Evolutionary conservation across 1,139 yeast genomes (phyloP).

Genomic region (Yamadazyma triangularis): DNA sequence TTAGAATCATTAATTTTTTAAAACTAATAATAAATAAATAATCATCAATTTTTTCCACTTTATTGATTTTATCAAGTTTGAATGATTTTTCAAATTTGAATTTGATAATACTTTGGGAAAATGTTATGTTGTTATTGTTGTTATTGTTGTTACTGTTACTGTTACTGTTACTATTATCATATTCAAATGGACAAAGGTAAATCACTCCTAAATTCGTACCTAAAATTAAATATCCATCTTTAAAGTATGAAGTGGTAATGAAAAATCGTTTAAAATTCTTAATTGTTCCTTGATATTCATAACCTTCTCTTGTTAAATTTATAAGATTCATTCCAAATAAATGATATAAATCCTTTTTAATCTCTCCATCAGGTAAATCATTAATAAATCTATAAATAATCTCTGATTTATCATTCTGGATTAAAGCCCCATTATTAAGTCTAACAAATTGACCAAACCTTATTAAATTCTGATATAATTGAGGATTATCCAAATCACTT

Average conservation of each 20-base stretch:
- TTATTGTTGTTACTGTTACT: not conserved
- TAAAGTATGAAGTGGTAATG: slow-evolving; percentile 12
- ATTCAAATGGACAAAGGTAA: slow-evolving; percentile 7
- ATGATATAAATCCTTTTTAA: slow-evolving; percentile 13
- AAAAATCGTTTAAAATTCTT: slow-evolving; percentile 10
- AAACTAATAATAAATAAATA: slow-evolving; percentile 12
- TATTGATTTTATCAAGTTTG: slow-evolving; percentile 11
- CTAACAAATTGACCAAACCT: slow-evolving; percentile 5
- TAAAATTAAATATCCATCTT: slow-evolving; percentile 10
- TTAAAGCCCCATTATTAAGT: slow-evolving; percentile 1
- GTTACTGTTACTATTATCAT: slow-evolving; percentile 1
- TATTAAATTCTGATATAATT: slow-evolving; percentile 13
- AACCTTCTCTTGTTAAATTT: slow-evolving; percentile 2
- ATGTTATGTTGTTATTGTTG: slow-evolving; percentile 4
- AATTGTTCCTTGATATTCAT: slow-evolving; percentile 6
- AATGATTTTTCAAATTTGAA: slow-evolving; percentile 11
- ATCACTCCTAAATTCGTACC: slow-evolving; percentile 13
- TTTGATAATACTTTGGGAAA: slow-evolving; percentile 12
- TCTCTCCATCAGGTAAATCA: slow-evolving; percentile 13
- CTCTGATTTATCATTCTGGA: slow-evolving; percentile 7
- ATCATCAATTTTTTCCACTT: slow-evolving; percentile 9
- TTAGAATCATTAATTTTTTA: slow-evolving; percentile 10
- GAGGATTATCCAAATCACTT: slow-evolving; percentile 16
- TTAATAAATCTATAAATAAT: slow-evolving; percentile 8
- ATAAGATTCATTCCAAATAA: slow-evolving; percentile 14